Evolutionary conservation across 371 early-diverging fungal genomes (phyloP).

Genomic region (Saksenaea oblongispora): DNA sequence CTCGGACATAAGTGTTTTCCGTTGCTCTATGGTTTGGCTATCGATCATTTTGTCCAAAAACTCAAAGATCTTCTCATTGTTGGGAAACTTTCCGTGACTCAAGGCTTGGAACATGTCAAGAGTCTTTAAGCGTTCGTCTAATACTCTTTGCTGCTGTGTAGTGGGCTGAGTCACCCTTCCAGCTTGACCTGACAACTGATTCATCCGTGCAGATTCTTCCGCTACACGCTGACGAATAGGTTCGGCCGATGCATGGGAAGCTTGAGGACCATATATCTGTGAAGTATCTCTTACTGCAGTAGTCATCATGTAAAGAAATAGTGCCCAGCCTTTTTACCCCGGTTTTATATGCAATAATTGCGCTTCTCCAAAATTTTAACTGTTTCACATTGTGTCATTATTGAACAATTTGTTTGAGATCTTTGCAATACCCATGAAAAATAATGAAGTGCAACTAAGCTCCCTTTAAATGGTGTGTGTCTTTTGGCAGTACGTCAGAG

Average conservation of each 20-base stretch:
- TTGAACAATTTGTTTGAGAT: too few relatives aligned
- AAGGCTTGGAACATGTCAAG: constrained; percentile 52
- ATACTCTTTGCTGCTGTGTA: constrained; percentile 20
- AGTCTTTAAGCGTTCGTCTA: constrained; percentile 44
- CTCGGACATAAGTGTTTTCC: constrained; percentile 46
- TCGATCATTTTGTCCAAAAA: constrained; percentile 43
- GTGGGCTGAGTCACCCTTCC: constrained; percentile 4
- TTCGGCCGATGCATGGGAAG: neutral
- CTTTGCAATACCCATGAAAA: too few relatives aligned
- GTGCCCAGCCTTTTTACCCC: neutral
- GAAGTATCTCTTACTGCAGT: neutral
- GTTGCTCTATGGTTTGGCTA: constrained; percentile 41
- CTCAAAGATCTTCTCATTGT: constrained; percentile 55
- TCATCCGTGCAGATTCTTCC: neutral
- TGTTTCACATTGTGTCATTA: too few relatives aligned
- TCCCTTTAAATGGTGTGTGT: too few relatives aligned
- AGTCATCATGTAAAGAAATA: neutral
- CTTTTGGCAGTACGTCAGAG: too few relatives aligned
- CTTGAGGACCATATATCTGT: neutral
- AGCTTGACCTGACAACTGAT: neutral
- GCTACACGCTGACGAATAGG: neutral
- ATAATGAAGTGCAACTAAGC: too few relatives aligned
- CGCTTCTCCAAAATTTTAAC: too few relatives aligned
- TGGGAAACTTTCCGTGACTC: constrained; percentile 61
- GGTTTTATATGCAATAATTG: neutral